Evolutionary conservation across 768 basidiomycete genomes (phyloP).

Genomic region (Suillus brevipes): DNA sequence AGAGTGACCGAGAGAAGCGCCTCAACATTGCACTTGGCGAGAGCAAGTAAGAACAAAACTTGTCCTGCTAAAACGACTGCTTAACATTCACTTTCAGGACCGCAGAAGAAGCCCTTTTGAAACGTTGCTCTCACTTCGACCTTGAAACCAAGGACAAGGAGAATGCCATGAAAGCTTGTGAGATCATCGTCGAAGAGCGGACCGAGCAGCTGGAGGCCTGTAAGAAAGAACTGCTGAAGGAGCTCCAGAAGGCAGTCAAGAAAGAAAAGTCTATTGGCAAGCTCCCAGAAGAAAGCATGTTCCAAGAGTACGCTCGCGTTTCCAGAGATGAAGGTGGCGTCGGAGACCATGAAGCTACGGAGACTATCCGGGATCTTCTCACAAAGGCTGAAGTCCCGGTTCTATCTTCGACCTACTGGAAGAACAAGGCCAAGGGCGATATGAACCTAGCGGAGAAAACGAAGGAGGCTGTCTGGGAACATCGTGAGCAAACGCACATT

Average conservation of each 20-base stretch:
- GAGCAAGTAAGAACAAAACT: conserved; percentile 57
- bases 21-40: conserved; percentile 85
- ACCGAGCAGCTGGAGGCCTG: conserved; percentile 78
- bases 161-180: conserved; percentile 90
- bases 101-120: conserved; percentile 90
- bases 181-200: conserved; percentile 85
- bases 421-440: conserved; percentile 50
- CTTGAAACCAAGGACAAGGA: conserved; percentile 67
- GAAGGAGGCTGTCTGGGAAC: conserved; percentile 72
- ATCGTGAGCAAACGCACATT: conserved; percentile 85
- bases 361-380: conserved; percentile 57
- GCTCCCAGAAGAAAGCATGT: conserved; percentile 69
- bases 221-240: conserved; percentile 65
- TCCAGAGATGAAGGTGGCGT: conserved; percentile 66
- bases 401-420: conserved; percentile 31
- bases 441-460: conserved; percentile 54
- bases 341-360: conserved; percentile 76
- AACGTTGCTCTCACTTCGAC: conserved; percentile 95
- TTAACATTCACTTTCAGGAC: conserved; percentile 46
- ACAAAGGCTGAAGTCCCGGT: conserved; percentile 56
- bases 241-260: conserved; percentile 63
- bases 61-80: not conserved
- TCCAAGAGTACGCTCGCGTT: conserved; percentile 74
- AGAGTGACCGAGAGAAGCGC: conserved; percentile 87
- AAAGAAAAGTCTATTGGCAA: conserved; percentile 69